Conservation (phyloP, 148 eudicot species). For the Chenopodium album region DNA sequence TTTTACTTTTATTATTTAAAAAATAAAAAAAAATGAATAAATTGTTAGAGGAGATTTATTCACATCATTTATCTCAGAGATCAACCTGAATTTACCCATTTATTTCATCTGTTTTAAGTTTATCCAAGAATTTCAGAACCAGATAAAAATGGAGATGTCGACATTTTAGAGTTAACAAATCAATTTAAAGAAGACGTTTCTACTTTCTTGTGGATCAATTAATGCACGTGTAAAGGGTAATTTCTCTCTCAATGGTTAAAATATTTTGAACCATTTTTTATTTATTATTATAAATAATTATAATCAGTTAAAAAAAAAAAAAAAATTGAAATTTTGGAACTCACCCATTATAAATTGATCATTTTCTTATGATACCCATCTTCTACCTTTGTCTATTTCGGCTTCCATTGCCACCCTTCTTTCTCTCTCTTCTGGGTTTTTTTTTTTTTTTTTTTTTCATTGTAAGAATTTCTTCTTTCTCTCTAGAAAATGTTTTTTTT, state of each 20-base stretch:
- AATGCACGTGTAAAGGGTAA: constrained; percentile 20
- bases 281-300: neutral
- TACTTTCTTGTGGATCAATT: constrained; percentile 16
- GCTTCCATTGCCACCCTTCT: constrained; percentile 35
- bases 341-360: constrained; percentile 25
- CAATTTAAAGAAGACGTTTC: constrained; percentile 8
- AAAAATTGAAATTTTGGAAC: constrained; percentile 2
- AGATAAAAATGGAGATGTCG: constrained; percentile 10
- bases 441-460: constrained; percentile 10
- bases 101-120: constrained; percentile 2
- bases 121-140: constrained; percentile 14
- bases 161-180: constrained; percentile 5
- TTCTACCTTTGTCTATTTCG: constrained; percentile 39
- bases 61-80: no score
- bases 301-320: neutral
- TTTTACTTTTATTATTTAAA: no score
- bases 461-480: constrained; percentile 44
- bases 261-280: neutral
- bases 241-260: neutral
- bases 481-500: neutral
- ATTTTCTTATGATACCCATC: constrained; percentile 39
- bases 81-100: neutral
- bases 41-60: no score
- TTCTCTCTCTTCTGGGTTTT: neutral
- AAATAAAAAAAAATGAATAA: no score